Conservation (phyloP, 163 green algal genomes). For the Scenedesmus sp. region DNA sequence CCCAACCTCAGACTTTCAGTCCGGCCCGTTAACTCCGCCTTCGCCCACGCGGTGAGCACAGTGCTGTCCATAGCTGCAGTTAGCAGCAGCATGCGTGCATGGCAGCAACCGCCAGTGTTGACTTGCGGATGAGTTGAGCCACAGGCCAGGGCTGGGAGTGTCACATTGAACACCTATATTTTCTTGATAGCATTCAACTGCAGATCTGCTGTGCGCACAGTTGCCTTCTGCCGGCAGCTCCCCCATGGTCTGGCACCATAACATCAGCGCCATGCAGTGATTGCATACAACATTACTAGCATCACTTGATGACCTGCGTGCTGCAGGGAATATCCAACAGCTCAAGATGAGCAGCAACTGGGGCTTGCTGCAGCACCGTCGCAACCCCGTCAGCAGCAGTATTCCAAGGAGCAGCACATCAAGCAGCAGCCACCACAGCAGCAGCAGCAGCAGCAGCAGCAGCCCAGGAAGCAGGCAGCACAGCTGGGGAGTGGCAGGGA, state of each 20-base stretch:
- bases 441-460: neutral
- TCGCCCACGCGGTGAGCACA: neutral
- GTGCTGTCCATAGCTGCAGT: neutral
- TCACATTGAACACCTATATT: neutral
- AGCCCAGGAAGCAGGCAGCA: neutral
- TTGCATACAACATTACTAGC: neutral
- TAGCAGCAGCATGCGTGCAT: neutral
- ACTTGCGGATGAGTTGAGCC: neutral
- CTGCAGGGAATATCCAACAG: constrained; percentile 29
- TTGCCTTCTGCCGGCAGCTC: neutral
- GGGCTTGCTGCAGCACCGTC: neutral
- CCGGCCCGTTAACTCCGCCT: neutral
- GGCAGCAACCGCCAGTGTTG: neutral
- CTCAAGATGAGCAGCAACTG: neutral
- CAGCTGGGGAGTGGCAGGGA: neutral
- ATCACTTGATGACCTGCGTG: neutral
- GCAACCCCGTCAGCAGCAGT: neutral
- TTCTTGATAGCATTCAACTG: neutral
- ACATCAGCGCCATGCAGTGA: neutral
- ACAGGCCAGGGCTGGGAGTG: neutral
- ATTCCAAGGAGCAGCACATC: neutral
- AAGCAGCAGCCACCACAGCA: neutral
- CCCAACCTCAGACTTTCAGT: neutral
- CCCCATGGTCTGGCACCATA: neutral
- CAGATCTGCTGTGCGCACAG: neutral